A percentile compares a stretch with the other conserved stretches of the same genome.
These are phyloP conservation scores for Leccinum sublutescens DNA, from an alignment of 768 basidiomycete genomes.

Conservation along the genomic window DNA sequence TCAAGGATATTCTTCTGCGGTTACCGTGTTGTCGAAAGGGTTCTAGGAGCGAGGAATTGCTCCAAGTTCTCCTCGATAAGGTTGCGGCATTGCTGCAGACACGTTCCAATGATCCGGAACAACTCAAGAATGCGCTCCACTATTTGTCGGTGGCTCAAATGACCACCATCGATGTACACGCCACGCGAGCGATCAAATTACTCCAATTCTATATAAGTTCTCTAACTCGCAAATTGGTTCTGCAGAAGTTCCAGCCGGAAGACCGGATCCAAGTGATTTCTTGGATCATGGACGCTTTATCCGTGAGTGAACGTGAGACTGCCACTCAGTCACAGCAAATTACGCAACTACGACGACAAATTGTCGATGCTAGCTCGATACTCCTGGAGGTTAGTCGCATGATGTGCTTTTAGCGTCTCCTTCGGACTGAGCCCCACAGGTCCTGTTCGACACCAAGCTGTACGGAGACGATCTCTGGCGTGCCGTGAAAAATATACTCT, in stretches of 20 bases:
- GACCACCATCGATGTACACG: conserved; percentile 40
- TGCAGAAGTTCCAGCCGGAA: conserved; percentile 44
- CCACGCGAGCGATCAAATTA: conserved; percentile 44
- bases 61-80: conserved; percentile 40
- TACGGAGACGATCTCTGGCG: conserved; percentile 25
- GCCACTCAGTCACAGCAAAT: conserved; percentile 28
- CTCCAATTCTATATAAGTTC: conserved; percentile 51
- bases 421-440: conserved; percentile 9
- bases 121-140: conserved; percentile 38
- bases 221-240: conserved; percentile 43
- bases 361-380: conserved; percentile 49
- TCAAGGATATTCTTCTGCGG: conserved; percentile 52
- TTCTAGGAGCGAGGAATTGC: conserved; percentile 38
- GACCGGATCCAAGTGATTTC: conserved; percentile 47
- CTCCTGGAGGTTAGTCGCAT: conserved; percentile 43
- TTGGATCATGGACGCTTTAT: conserved; percentile 44
- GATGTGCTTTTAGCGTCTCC: background rate
- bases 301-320: conserved; percentile 35
- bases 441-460: conserved; percentile 25
- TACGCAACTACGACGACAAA: conserved; percentile 41
- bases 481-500: conserved; percentile 22
- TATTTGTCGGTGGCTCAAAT: conserved; percentile 48
- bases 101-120: conserved; percentile 28
- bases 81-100: conserved; percentile 34
- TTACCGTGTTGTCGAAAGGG: conserved; percentile 43